Base-by-base conservation (phyloP, 495 filamentous ascomycete genomes). In the Xylaria nigripes region DNA sequence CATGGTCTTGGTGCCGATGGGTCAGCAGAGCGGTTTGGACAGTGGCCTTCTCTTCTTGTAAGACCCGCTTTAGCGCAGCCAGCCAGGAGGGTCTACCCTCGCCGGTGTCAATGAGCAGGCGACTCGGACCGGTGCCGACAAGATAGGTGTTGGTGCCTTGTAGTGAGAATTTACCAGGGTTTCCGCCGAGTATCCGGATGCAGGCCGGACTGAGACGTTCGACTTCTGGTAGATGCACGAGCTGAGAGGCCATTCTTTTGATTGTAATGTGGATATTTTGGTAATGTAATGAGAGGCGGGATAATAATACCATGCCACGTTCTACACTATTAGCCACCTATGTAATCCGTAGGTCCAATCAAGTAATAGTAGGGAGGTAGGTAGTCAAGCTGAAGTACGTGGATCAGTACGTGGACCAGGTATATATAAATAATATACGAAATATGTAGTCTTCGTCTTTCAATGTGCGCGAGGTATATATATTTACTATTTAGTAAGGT, bases 1-100 rank as follows among this genome's bases (percentile, higher is more conserved):
- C 75, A 64, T 98, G 93, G 67, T 98, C 93, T 25, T 69, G 77
- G 67, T 98, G 93, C 86, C 89, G 89, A 68, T 98, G 93, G 1
- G 92, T 96, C 21, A 96, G 70, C 18, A 97, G 74, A 2, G 80
- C 81, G 16, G 73, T 67, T 27, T 79, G 68, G 27, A 96, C 74
- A 0, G 76, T 76, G 32, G 83, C 81, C 29, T 82, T 77, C 62
- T 94, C 86, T 27, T 78, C 71, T 2, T 71, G 59, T 22, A 97
- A 78, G 4, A 85, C 76, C 16, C 71, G 64, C 53, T 81, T 75
- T 13, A 97, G 73, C 2, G 76, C 70, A 0, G 73, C 55, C 29
- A 77, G 67, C 85, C 86, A 87, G 13, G 75, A 69, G 30, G 77
- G 78, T 42, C 73, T 75, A 42, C 86, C 87, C 63, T 88, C 80